phyloP scores from a whole-genome alignment of 2,329 filamentous ascomycete species.

The Paramyrothecium sp. region DNA sequence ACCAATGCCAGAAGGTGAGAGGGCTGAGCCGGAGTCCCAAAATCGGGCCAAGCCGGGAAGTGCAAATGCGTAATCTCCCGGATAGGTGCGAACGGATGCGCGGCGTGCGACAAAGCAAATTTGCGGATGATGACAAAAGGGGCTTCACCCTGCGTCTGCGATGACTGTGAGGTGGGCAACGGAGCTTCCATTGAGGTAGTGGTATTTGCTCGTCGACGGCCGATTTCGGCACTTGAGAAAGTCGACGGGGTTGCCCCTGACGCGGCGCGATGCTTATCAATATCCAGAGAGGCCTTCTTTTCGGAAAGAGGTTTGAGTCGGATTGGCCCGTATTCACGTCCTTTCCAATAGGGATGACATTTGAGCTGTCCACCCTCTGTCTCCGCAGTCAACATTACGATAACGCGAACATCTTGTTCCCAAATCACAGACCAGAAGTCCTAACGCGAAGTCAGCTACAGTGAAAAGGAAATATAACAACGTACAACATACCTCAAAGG shows the following conservation, averaged over 20 bases:
- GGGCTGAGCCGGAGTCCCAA: constrained; percentile 87
- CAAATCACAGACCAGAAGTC: constrained; percentile 98
- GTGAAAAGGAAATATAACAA: too few relatives aligned
- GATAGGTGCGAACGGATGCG: constrained; percentile 78
- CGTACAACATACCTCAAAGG: constrained; percentile 69
- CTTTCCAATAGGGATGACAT: constrained; percentile 91
- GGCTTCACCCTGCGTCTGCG: constrained; percentile 46
- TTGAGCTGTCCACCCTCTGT: constrained; percentile 91
- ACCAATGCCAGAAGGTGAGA: constrained; percentile 83
- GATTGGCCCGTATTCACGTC: constrained; percentile 73
- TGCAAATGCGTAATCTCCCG: constrained; percentile 94
- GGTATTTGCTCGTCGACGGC: constrained; percentile 54
- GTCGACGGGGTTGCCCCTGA: constrained; percentile 24
- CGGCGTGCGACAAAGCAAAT: constrained; percentile 76
- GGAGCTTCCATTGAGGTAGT: constrained; percentile 41
- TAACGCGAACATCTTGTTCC: constrained; percentile 92
- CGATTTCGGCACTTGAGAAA: constrained; percentile 31
- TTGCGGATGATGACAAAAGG: constrained; percentile 83
- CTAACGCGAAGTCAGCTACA: constrained; percentile 42
- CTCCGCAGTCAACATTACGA: constrained; percentile 96
- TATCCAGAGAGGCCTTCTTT: constrained; percentile 76
- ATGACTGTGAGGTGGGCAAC: constrained; percentile 22
- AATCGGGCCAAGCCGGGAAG: constrained; percentile 96
- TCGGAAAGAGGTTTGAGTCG: constrained; percentile 77
- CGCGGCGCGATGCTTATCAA: constrained; percentile 49